phyloP scores from a whole-genome alignment of 345 rosid genomes.

The Boechera stricta region DNA sequence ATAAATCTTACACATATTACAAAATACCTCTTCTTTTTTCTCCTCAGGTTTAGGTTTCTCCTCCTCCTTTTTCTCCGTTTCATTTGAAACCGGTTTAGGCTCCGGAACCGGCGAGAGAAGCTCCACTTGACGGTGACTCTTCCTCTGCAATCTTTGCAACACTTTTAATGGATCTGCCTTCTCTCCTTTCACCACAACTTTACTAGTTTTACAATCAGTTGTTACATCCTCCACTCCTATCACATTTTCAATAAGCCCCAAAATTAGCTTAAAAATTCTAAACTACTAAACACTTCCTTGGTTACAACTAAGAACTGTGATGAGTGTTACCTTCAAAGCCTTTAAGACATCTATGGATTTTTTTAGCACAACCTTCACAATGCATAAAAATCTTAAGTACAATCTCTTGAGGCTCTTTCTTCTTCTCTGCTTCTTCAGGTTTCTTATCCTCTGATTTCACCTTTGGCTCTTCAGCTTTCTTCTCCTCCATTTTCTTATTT shows the following conservation, averaged over 20 bases:
- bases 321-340: conserved; percentile 70
- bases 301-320: not conserved
- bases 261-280: not conserved
- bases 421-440: conserved; percentile 50
- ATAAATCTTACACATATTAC: not conserved
- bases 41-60: conserved; percentile 63
- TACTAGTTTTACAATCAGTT: conserved; percentile 75
- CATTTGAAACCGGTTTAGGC: conserved; percentile 63
- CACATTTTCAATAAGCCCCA: conserved; percentile 7
- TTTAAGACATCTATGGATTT: conserved; percentile 73
- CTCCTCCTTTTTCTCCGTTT: conserved; percentile 61
- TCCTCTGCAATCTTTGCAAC: conserved; percentile 73
- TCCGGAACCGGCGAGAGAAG: conserved; percentile 88
- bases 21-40: conserved; percentile 76
- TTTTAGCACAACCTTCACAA: conserved; percentile 97
- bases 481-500: conserved; percentile 42
- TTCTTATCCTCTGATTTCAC: conserved; percentile 61
- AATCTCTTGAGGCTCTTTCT: conserved; percentile 65
- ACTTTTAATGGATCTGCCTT: conserved; percentile 93
- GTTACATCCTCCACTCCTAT: conserved; percentile 87
- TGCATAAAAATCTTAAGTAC: conserved; percentile 88
- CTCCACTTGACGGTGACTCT: conserved; percentile 84
- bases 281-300: not conserved
- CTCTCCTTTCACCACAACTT: conserved; percentile 94
- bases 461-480: conserved; percentile 53